A percentile compares a stretch with the other conserved stretches of the same genome.
Conservation (phyloP, 2,329 filamentous ascomycete species). For the Elsinoe perseae region DNA sequence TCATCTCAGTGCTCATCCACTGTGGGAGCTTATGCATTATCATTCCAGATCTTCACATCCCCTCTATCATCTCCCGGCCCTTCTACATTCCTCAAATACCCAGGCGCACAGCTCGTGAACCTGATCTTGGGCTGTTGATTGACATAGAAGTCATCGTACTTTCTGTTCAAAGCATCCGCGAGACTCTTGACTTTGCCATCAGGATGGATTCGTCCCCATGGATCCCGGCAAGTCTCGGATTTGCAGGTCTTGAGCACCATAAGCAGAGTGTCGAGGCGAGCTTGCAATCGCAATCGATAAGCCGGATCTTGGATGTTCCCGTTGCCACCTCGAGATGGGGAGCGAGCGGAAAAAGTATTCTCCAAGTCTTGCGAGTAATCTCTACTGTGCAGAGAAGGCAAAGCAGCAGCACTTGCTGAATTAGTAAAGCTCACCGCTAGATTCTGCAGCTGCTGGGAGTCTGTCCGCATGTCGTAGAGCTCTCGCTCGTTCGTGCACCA, state of each 20-base stretch:
- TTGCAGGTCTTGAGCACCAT: constrained; percentile 31
- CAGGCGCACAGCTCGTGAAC: constrained; percentile 26
- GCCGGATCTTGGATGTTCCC: not conserved
- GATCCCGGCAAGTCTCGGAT: constrained; percentile 24
- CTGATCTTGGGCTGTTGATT: constrained; percentile 35
- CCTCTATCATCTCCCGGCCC: constrained; percentile 11
- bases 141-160: constrained; percentile 29
- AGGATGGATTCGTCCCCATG: constrained; percentile 29
- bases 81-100: constrained; percentile 17
- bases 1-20: too few species aligned
- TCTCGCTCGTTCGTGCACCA: constrained; percentile 64
- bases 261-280: constrained; percentile 28
- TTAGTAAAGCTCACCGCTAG: not conserved
- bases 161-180: constrained; percentile 23
- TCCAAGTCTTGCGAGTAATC: not conserved
- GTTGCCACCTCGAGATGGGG: not conserved
- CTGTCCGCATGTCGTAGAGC: constrained; percentile 46
- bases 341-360: not conserved
- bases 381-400: not conserved
- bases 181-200: constrained; percentile 24
- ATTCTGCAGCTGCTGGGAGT: constrained; percentile 20
- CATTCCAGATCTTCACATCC: constrained; percentile 3
- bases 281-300: not conserved
- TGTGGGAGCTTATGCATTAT: not conserved
- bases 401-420: not conserved